Base-by-base conservation (phyloP, 495 filamentous ascomycete genomes). In the Penicillium paradoxum region DNA sequence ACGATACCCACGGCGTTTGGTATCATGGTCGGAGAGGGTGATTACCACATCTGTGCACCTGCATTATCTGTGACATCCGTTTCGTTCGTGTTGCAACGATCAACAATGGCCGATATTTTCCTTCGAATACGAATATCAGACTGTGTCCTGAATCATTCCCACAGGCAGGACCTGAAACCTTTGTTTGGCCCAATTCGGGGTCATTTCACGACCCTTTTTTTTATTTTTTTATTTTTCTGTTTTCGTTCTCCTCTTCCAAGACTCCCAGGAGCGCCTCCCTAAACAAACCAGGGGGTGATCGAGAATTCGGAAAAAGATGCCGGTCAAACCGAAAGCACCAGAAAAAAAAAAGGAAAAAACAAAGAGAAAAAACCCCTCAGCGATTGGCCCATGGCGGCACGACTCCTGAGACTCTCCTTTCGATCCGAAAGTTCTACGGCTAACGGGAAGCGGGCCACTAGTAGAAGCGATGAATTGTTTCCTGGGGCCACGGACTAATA, bases 1-100 rank as follows among this genome's bases (percentile, higher is more conserved):
- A 55, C 34, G 34, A 17, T 37, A 27, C 7, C 24, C 24, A 27
- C 24, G 29, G 10, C 29, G 10, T 15, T 54, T 45, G 14, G 32
- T 30, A 21, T 13, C 0, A 7, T 44, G 32, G 27, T 18, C 38
- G 22, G 38, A 19, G 30, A 43, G 21, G 18, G 39, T 22, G 9
- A 49, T 47, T 50, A 54, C 37, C 22, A 43, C 49, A 51, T 51
- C 49, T 37, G 38, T 51, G 39, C 49, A 51, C 49, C 38, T 51
- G 38, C 49, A 43, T 51, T 22, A 19, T 51, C 38, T 33, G 39
- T 22, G 34, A 37, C 15, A 42, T 34, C 32, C 13, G 21, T n/a
- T 37, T 21, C 33, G 19, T 34, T 36, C 32, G 13, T 22, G 25
- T 15, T 29, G 17, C 4, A 36, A 36, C 10, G 21, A 48, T 10